phyloP scores from a whole-genome alignment of 2,329 filamentous ascomycete species.

The Stachybotrys chlorohalonatus region DNA sequence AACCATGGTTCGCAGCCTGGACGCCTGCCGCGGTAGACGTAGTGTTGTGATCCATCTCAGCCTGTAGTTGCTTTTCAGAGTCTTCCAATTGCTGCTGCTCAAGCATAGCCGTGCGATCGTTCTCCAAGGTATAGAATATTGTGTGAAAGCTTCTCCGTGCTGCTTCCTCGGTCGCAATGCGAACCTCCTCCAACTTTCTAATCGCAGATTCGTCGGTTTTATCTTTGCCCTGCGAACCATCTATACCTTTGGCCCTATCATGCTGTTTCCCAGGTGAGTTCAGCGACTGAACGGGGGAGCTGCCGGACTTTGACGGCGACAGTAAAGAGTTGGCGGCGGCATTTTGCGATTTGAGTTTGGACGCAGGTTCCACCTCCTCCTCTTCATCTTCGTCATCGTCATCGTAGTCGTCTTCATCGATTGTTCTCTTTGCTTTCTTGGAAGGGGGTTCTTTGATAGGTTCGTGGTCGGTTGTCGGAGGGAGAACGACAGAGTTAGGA shows the following conservation, averaged over 20 bases:
- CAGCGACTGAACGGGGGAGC: constrained; percentile 53
- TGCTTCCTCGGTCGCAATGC: constrained; percentile 81
- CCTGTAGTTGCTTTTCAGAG: constrained; percentile 90
- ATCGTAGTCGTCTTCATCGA: constrained; percentile 79
- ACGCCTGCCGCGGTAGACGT: constrained; percentile 40
- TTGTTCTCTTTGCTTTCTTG: constrained; percentile 69
- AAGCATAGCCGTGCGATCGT: constrained; percentile 91
- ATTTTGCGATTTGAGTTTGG: constrained; percentile 41
- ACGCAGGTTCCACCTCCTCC: constrained; percentile 34
- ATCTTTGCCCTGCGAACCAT: constrained; percentile 40
- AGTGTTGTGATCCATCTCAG: constrained; percentile 72
- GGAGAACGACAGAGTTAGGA: constrained; percentile 33
- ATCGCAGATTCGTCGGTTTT: constrained; percentile 81
- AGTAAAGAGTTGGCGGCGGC: constrained; percentile 50
- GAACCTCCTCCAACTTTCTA: constrained; percentile 86
- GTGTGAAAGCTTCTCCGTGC: constrained; percentile 88
- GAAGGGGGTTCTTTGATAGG: constrained; percentile 50
- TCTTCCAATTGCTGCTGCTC: constrained; percentile 97
- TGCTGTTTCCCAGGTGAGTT: constrained; percentile 50
- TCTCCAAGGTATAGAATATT: constrained; percentile 90
- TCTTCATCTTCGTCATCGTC: constrained; percentile 66
- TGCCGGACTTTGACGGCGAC: constrained; percentile 63
- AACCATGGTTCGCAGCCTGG: constrained; percentile 64
- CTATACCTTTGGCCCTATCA: constrained; percentile 43
- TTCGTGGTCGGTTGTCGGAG: constrained; percentile 48